Conservation (phyloP, 2,329 filamentous ascomycete genomes). For the Trichoderma aggressivum region DNA sequence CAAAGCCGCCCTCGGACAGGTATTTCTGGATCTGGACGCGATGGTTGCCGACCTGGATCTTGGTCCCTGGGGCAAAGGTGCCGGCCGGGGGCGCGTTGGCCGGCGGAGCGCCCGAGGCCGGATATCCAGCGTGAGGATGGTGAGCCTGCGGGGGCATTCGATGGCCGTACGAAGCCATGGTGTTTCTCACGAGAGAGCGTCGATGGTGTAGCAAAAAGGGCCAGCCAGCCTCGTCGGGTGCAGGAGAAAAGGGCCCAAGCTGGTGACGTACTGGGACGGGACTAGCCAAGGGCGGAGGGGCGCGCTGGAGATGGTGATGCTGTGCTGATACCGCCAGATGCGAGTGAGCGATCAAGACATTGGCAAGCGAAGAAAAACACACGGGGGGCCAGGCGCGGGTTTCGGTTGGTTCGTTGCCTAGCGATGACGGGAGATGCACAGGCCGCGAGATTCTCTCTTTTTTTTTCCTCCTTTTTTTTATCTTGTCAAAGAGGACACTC, state of each 20-base stretch:
- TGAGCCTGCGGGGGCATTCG: conserved; percentile 33
- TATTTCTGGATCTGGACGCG: conserved; percentile 95
- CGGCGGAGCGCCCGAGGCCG: conserved; percentile 40
- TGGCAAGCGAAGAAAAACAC: neutral
- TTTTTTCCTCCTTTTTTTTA: neutral
- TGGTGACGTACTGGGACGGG: conserved; percentile 15
- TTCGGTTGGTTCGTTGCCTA: neutral
- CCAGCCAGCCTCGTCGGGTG: conserved; percentile 5
- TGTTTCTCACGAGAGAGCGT: neutral
- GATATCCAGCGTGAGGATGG: conserved; percentile 43
- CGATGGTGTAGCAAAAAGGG: conserved; percentile 9
- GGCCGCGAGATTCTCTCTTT: neutral
- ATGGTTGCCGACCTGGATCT: conserved; percentile 92
- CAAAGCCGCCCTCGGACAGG: conserved; percentile 95
- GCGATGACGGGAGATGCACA: neutral
- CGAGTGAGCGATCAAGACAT: conserved; percentile 11
- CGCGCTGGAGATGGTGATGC: neutral
- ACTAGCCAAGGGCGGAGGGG: conserved; percentile 15
- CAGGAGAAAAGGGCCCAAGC: neutral
- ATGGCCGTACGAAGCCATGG: conserved; percentile 39
- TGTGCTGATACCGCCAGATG: conserved; percentile 2
- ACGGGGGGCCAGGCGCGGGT: neutral
- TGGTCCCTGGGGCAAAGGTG: conserved; percentile 89
- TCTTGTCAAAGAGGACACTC: neutral
- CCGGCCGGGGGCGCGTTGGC: conserved; percentile 60